Evolutionary conservation across 2,329 filamentous ascomycete species (phyloP).

Genomic region (Rutstroemia sp.): DNA sequence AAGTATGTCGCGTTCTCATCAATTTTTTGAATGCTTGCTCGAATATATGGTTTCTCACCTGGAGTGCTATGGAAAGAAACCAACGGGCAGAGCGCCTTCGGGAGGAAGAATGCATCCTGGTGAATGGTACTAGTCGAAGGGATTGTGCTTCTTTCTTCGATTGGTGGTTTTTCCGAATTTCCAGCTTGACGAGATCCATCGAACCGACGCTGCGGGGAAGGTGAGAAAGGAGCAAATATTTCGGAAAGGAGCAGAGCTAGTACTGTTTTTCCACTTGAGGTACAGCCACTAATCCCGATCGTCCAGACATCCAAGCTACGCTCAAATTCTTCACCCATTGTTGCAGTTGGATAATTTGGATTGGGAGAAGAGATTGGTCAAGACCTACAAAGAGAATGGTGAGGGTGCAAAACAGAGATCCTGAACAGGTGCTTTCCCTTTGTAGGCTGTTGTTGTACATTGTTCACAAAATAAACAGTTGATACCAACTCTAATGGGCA

Average conservation of each 20-base stretch:
- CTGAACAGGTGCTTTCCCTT: too few species aligned
- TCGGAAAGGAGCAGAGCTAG: background rate
- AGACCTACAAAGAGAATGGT: too few species aligned
- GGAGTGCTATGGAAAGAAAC: constrained; percentile 1
- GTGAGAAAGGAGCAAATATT: background rate
- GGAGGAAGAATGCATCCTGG: constrained; percentile 21
- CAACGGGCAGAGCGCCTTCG: constrained; percentile 10
- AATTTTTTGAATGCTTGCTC: background rate
- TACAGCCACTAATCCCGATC: constrained; percentile 1
- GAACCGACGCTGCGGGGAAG: too few species aligned
- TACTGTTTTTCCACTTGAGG: constrained; percentile 3
- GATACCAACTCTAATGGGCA: too few species aligned
- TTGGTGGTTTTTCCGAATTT: too few species aligned
- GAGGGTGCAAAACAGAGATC: too few species aligned
- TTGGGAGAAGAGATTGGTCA: too few species aligned
- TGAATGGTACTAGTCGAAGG: constrained; percentile 7
- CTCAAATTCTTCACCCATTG: background rate
- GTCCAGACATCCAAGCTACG: background rate
- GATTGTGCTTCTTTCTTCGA: too few species aligned
- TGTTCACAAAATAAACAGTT: too few species aligned
- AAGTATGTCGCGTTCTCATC: constrained; percentile 1
- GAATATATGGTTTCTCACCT: constrained; percentile 9
- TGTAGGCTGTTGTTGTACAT: too few species aligned
- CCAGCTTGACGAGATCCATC: too few species aligned
- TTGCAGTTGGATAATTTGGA: background rate